Percentiles rank a stretch among this genome's conserved stretches.
Conservation (phyloP, 345 rosid genomes). For the Clarkia xantiana region DNA sequence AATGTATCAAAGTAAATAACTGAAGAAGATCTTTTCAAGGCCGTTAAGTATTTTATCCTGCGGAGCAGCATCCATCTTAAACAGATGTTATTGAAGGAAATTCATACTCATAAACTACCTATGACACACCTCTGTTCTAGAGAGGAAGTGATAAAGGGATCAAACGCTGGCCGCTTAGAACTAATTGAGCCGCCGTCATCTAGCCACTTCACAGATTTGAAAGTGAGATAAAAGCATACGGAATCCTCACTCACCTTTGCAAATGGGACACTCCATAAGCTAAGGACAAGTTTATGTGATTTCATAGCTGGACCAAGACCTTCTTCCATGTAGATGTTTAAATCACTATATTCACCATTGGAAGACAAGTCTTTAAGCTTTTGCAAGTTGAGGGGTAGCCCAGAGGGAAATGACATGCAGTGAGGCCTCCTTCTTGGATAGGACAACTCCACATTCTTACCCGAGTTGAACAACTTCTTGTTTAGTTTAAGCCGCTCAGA, state of each 20-base stretch:
- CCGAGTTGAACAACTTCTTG: constrained; percentile 32
- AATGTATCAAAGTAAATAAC: too few species aligned
- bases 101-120: too few species aligned
- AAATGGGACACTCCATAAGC: constrained; percentile 87
- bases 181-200: too few species aligned
- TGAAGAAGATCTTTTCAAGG: too few species aligned
- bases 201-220: too few species aligned
- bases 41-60: too few species aligned
- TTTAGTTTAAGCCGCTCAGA: constrained; percentile 37
- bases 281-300: constrained; percentile 64
- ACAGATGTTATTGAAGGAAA: too few species aligned
- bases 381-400: constrained; percentile 47
- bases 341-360: constrained; percentile 45
- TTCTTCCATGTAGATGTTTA: constrained; percentile 43
- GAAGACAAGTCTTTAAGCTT: constrained; percentile 40
- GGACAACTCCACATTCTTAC: constrained; percentile 46
- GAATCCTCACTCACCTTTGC: constrained; percentile 46
- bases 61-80: too few species aligned
- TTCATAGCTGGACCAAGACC: constrained; percentile 48
- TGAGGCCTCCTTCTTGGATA: constrained; percentile 37
- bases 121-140: too few species aligned
- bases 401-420: constrained; percentile 39
- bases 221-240: not conserved
- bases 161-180: too few species aligned
- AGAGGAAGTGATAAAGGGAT: too few species aligned